Percentiles rank a stretch among this genome's conserved stretches.
Evolutionary conservation across 176 grass and related monocot species (phyloP).

Genomic region (Ampelocalamus luodianensis): DNA sequence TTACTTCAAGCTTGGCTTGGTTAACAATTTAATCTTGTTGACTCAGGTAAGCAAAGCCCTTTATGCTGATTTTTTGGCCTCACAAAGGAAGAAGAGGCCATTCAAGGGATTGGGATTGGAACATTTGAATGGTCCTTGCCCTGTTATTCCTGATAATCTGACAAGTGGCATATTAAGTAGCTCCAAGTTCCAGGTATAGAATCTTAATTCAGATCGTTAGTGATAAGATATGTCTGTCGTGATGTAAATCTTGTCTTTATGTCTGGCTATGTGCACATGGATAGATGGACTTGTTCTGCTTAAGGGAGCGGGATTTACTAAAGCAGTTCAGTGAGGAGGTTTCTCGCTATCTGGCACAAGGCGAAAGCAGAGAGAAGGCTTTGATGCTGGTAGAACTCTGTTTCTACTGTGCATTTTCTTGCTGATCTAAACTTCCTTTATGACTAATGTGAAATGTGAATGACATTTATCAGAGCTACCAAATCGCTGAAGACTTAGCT

Average conservation of each 20-base stretch:
- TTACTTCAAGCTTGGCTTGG: conserved; percentile 19
- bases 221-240: conserved; percentile 20
- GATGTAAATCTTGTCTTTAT: neutral
- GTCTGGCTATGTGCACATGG: conserved; percentile 10
- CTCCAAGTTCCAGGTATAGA: conserved; percentile 84
- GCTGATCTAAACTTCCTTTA: neutral
- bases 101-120: conserved; percentile 83
- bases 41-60: conserved; percentile 95
- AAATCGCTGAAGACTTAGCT: conserved; percentile 89
- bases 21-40: conserved; percentile 47
- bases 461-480: conserved; percentile 70
- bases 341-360: conserved; percentile 60
- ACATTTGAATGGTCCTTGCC: conserved; percentile 80
- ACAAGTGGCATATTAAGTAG: conserved; percentile 72
- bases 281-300: conserved; percentile 83
- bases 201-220: conserved; percentile 17
- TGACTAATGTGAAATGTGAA: conserved; percentile 36
- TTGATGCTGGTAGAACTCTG: conserved; percentile 71
- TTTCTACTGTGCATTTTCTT: conserved; percentile 10
- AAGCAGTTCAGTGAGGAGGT: conserved; percentile 68
- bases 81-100: conserved; percentile 69
- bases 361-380: conserved; percentile 80
- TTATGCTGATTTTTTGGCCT: conserved; percentile 71
- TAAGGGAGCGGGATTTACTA: conserved; percentile 89
- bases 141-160: conserved; percentile 73